Conservation (phyloP, 495 filamentous ascomycete species). For the Astrothelium subdiscretum region DNA sequence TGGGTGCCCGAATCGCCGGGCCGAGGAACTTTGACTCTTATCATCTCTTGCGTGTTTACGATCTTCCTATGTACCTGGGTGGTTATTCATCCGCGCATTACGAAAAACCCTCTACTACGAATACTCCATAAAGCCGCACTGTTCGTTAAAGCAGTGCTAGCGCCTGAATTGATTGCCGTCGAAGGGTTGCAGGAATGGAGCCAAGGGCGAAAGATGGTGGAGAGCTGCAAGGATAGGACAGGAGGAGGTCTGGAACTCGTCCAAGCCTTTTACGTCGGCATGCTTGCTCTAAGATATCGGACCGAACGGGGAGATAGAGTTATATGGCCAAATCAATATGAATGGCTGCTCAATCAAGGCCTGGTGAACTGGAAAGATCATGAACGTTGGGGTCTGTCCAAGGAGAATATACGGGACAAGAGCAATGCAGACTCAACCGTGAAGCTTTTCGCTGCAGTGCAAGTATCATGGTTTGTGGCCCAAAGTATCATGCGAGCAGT, state of each 20-base stretch:
- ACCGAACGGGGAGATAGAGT: conserved; percentile 20
- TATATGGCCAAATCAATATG: conserved; percentile 29
- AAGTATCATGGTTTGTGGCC: conserved; percentile 27
- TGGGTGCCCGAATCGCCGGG: conserved; percentile 27
- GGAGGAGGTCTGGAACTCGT: conserved; percentile 20
- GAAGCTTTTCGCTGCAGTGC: conserved; percentile 25
- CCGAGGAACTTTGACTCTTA: conserved; percentile 25
- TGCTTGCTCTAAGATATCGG: conserved; percentile 29
- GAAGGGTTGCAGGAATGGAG: conserved; percentile 32
- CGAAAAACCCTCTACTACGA: conserved; percentile 15
- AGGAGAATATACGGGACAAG: conserved; percentile 27
- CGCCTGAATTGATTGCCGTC: conserved; percentile 30
- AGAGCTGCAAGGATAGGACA: conserved; percentile 15
- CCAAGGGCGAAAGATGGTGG: conserved; percentile 23
- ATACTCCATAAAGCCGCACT: conserved; percentile 24
- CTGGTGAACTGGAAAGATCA: conserved; percentile 25
- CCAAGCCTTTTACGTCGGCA: conserved; percentile 32
- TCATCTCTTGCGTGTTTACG: conserved; percentile 25
- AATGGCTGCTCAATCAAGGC: conserved; percentile 24
- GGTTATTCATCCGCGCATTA: conserved; percentile 30
- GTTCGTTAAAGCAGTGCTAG: conserved; percentile 26
- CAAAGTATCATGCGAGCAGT: conserved; percentile 24
- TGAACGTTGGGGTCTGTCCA: conserved; percentile 23
- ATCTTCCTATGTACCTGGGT: conserved; percentile 32
- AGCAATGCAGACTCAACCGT: conserved; percentile 28